Percentiles rank a stretch among this genome's conserved stretches.
phyloP scores from a whole-genome alignment of 805 yeast genomes.

The Wickerhamomyces ciferrii region DNA sequence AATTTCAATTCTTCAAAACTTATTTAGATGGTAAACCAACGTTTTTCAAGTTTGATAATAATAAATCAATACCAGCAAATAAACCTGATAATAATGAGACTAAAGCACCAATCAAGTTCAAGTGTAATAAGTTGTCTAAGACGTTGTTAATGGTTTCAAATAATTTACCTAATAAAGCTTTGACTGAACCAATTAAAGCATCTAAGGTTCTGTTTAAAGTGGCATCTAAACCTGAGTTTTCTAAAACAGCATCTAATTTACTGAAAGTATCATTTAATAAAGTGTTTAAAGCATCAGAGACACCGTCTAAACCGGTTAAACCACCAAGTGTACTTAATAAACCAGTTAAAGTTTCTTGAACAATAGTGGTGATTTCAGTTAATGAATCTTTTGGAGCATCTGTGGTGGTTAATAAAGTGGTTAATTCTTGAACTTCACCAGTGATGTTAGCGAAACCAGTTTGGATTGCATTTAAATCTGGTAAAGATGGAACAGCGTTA shows the following conservation, averaged over 20 bases:
- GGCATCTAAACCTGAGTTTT: conserved; percentile 5
- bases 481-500: background rate
- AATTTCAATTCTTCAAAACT: background rate
- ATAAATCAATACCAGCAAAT: conserved; percentile 2
- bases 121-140: conserved; percentile 4
- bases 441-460: background rate
- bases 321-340: conserved; percentile 8
- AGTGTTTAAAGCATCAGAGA: conserved; percentile 5
- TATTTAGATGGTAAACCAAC: background rate
- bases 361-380: conserved; percentile 1
- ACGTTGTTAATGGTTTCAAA: conserved; percentile 4
- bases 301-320: conserved; percentile 3
- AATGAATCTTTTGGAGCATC: conserved; percentile 7
- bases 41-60: conserved; percentile 4
- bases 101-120: conserved; percentile 13
- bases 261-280: conserved; percentile 6
- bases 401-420: conserved; percentile 2
- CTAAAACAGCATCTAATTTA: conserved; percentile 6
- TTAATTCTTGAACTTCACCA: background rate
- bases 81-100: conserved; percentile 10
- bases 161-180: conserved; percentile 3
- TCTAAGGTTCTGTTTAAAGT: conserved; percentile 3
- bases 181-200: conserved; percentile 1
- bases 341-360: conserved; percentile 5
- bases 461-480: background rate